Conservation (phyloP, 257 asterid genomes). For the Anisodus tanguticus region DNA sequence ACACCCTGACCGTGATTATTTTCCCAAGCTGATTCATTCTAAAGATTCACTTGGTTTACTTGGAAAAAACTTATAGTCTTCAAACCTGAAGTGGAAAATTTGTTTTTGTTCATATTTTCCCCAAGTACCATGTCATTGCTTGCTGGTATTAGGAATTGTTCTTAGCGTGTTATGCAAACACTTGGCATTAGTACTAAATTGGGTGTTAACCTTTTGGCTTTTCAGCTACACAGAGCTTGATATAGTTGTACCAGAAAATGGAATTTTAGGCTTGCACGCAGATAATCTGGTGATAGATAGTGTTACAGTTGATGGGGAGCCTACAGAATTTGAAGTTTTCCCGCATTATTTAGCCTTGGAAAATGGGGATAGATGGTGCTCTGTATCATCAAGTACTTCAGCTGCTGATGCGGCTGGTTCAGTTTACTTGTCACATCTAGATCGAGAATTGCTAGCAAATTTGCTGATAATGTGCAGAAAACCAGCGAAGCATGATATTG, state of each 20-base stretch:
- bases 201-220: constrained; percentile 26
- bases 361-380: constrained; percentile 93
- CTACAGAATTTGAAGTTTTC: constrained; percentile 85
- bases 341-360: constrained; percentile 90
- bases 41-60: background rate
- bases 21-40: background rate
- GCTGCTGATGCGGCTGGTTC: constrained; percentile 99
- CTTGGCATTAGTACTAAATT: background rate
- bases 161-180: background rate
- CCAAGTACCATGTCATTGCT: background rate
- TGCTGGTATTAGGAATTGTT: background rate
- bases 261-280: constrained; percentile 94
- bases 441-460: constrained; percentile 86
- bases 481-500: constrained; percentile 51
- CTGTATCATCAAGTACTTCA: constrained; percentile 85
- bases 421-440: constrained; percentile 84
- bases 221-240: constrained; percentile 92
- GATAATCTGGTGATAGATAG: constrained; percentile 93
- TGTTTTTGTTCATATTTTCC: background rate
- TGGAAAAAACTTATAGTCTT: background rate
- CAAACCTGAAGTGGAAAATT: background rate
- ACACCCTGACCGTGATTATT: background rate
- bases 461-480: constrained; percentile 92
- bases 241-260: constrained; percentile 85
- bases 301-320: constrained; percentile 92